phyloP scores from a whole-genome alignment of 1,139 yeast genomes.

The Hansenula anomala region DNA sequence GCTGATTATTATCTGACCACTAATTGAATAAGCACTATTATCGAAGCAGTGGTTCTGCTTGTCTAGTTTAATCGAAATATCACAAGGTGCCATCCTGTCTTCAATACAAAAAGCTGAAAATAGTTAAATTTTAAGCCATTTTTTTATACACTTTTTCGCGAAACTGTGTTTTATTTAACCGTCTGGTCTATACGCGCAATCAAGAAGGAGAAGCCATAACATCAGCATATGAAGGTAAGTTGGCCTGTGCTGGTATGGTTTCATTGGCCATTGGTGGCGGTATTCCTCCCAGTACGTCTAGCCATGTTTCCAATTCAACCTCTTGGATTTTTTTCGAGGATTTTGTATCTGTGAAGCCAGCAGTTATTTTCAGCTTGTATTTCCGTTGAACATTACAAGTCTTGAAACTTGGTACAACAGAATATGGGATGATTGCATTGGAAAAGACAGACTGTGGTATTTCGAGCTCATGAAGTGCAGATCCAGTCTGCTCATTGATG shows the following conservation, averaged over 20 bases:
- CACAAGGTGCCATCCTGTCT: no score
- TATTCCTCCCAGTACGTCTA: constrained; percentile 41
- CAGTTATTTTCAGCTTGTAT: constrained; percentile 41
- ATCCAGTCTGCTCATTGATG: constrained; percentile 24
- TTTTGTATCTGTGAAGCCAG: constrained; percentile 32
- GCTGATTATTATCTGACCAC: no score
- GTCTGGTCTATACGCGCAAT: no score
- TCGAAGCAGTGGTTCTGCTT: no score
- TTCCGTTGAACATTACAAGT: constrained; percentile 52
- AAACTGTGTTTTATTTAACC: no score
- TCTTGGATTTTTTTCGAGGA: constrained; percentile 28
- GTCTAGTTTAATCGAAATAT: no score
- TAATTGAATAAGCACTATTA: no score
- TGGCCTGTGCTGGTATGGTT: constrained; percentile 6
- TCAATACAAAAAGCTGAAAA: no score
- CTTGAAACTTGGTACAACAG: constrained; percentile 48
- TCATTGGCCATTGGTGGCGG: constrained; percentile 14
- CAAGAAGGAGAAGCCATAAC: constrained; percentile 1
- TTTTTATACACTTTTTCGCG: no score
- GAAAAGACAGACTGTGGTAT: constrained; percentile 36
- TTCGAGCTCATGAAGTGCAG: constrained; percentile 37
- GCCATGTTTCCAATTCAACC: constrained; percentile 29
- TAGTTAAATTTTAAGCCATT: no score
- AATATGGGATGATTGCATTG: constrained; percentile 43
- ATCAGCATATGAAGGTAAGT: constrained; percentile 9